Percentiles rank a stretch among this genome's conserved stretches.
Conservation (phyloP, 2,329 filamentous ascomycete species). For the Aspergillus brasiliensis region DNA sequence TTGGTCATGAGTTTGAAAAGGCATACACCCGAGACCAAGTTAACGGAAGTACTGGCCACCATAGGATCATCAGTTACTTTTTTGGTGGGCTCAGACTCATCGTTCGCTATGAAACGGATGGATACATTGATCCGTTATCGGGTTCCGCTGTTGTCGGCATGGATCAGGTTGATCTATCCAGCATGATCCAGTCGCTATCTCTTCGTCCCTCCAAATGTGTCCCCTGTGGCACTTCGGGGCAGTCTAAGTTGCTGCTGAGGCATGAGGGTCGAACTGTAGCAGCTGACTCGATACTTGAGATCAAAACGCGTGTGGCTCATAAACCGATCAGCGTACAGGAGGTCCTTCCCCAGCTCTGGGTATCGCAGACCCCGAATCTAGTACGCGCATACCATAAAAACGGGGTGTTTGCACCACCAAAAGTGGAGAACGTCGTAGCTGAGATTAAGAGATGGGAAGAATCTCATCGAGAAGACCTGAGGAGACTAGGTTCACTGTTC, state of each 20-base stretch:
- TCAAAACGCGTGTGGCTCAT: constrained; percentile 47
- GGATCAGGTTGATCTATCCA: constrained; percentile 20
- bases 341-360: constrained; percentile 48
- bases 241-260: constrained; percentile 22
- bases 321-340: constrained; percentile 39
- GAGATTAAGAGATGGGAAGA: constrained; percentile 42
- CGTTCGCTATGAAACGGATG: constrained; percentile 50
- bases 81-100: constrained; percentile 47
- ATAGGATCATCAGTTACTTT: constrained; percentile 49
- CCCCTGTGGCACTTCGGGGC: constrained; percentile 10
- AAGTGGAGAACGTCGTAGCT: constrained; percentile 40
- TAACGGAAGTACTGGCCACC: constrained; percentile 46
- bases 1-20: constrained; percentile 51
- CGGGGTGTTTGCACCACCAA: constrained; percentile 38
- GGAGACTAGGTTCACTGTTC: constrained; percentile 37
- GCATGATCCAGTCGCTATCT: constrained; percentile 28
- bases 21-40: constrained; percentile 42
- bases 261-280: constrained; percentile 34
- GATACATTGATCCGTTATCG: constrained; percentile 34
- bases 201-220: constrained; percentile 16
- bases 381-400: constrained; percentile 48
- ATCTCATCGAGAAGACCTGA: constrained; percentile 34
- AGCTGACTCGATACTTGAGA: constrained; percentile 45
- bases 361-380: constrained; percentile 51
- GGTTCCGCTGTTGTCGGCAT: neutral